Conservation (phyloP, 768 basidiomycete species). For the Hirschioporus abietinus region DNA sequence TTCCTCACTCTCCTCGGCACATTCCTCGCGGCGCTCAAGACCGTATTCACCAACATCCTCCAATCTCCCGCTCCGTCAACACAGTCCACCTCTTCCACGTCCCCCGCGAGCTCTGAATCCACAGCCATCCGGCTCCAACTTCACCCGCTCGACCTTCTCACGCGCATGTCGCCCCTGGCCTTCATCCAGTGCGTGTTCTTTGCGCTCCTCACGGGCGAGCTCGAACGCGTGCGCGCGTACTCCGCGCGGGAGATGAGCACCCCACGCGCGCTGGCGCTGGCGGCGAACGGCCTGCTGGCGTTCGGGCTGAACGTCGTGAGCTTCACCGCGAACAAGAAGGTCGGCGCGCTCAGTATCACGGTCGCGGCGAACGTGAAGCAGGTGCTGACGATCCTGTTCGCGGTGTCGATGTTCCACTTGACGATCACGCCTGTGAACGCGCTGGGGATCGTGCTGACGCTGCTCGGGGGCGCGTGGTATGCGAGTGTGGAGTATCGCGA, state of each 20-base stretch:
- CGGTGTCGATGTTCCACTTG: constrained; percentile 79
- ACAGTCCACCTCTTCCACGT: constrained; percentile 12
- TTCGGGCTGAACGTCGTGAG: constrained; percentile 92
- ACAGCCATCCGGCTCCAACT: constrained; percentile 35
- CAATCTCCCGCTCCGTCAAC: constrained; percentile 36
- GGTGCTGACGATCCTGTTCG: constrained; percentile 81
- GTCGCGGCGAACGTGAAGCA: constrained; percentile 96
- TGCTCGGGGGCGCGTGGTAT: constrained; percentile 83
- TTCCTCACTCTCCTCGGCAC: constrained; percentile 87
- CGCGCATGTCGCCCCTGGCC: constrained; percentile 88
- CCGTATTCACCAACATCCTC: constrained; percentile 82
- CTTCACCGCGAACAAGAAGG: constrained; percentile 92
- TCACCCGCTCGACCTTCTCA: constrained; percentile 81
- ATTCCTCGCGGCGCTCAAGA: constrained; percentile 88
- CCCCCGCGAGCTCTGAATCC: constrained; percentile 16
- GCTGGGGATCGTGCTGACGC: constrained; percentile 77
- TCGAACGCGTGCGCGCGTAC: constrained; percentile 52
- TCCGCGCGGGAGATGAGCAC: constrained; percentile 34
- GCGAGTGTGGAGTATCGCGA: constrained; percentile 54
- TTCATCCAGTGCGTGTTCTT: constrained; percentile 81
- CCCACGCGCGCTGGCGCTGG: constrained; percentile 46
- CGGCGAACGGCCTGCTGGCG: constrained; percentile 80
- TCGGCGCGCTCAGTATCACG: constrained; percentile 86
- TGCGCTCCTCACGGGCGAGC: constrained; percentile 77
- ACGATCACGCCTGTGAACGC: constrained; percentile 76